Base-by-base conservation (phyloP, 331 rosid genomes). In the Spiraea crenata region DNA sequence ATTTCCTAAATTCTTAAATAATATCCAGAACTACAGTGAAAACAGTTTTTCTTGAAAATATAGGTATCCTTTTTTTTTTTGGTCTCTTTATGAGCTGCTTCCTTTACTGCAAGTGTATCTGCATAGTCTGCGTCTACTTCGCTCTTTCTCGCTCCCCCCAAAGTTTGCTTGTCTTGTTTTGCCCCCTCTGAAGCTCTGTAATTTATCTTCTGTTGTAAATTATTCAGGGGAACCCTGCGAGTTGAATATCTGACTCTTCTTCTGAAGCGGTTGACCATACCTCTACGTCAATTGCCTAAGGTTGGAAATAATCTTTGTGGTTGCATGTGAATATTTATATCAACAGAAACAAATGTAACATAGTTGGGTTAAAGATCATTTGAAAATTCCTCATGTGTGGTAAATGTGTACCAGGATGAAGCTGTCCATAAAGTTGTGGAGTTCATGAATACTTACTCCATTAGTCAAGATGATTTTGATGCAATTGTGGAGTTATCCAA, bases 401-500 rank as follows among this genome's bases (percentile, higher is more conserved):
- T 75, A 71, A 69, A 60, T 42, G 63, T 78, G 67, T 65, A 76
- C 54, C 91, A 91, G 97, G 93, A 88, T 70, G 96, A 89, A 82
- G 99, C 97, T 14, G 92, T 86, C 64, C 80, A 76, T 74, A 63
- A 86, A 76, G 96, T 95, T 65, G 96, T 91, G 70, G 96, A 89
- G 50, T 95, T 95, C 71, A 95, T 95, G 99, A 91, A 88, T 73
- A 75, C 70, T 8, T 95, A 91, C 79, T 91, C 97, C 4, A 85
- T 89, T 77, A 87, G 83, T 73, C 95, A 83, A 66, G 99, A 95
- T 65, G 99, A 95, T 80, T 95, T 79, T 51, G 90, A 91, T 69
- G 87, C 96, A 55, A 71, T 91, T 59, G 80, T 91, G 55, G 99
- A 95, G 83, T 82, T 91, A 73, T 95, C 97, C 64, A 91, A 91